Conservation (phyloP, 257 asterid genomes). For the Osmanthus fragrans region DNA sequence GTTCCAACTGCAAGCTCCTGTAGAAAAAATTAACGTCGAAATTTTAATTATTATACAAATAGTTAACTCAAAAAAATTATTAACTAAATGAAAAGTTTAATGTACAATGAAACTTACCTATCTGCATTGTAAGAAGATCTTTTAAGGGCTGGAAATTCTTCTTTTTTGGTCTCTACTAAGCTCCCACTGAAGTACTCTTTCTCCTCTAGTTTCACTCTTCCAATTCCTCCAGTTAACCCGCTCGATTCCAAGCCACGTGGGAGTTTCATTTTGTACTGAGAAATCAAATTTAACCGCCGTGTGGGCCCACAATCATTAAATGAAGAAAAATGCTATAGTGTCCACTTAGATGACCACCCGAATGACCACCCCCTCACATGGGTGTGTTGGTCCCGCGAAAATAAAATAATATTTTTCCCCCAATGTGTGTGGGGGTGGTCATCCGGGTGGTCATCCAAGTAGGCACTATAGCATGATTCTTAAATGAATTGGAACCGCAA, state of each 20-base stretch:
- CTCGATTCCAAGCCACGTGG: constrained; percentile 44
- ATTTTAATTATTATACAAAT: background rate
- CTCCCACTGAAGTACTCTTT: constrained; percentile 63
- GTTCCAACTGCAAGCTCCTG: constrained; percentile 30
- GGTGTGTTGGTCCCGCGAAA: no score
- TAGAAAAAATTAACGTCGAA: background rate
- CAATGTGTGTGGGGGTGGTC: no score
- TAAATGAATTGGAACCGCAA: constrained; percentile 74
- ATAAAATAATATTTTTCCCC: no score
- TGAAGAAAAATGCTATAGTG: no score
- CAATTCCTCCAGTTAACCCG: constrained; percentile 25
- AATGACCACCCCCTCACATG: no score
- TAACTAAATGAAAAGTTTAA: background rate
- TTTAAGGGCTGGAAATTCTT: constrained; percentile 40
- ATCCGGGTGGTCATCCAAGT: no score
- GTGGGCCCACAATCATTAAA: constrained; percentile 77
- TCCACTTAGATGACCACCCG: no score
- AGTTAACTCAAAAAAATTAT: background rate
- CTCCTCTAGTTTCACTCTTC: constrained; percentile 35
- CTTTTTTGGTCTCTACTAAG: constrained; percentile 46
- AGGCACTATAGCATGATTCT: background rate
- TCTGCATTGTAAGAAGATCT: constrained; percentile 56
- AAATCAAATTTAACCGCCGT: constrained; percentile 45
- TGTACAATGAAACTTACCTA: constrained; percentile 30
- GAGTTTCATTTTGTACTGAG: constrained; percentile 56